A percentile compares a stretch with the other conserved stretches of the same genome.
Conservation (phyloP, 2,329 filamentous ascomycete species). For the Meredithiella fracta region DNA sequence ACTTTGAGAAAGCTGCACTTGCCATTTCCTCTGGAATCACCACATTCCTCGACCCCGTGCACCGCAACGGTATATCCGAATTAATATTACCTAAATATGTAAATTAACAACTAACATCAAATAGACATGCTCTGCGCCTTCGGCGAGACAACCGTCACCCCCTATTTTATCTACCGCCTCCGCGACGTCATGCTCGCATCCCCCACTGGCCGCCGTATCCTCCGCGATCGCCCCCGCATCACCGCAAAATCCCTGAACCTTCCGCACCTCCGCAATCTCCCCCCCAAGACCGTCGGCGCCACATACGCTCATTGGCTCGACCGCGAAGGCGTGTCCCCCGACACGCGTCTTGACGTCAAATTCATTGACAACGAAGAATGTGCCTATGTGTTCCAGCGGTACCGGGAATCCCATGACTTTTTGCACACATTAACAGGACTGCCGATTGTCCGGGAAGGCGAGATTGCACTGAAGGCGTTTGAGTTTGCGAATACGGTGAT, state of each 20-base stretch:
- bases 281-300: slow-evolving; percentile 57
- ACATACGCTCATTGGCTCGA: slow-evolving; percentile 87
- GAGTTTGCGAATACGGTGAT: slow-evolving; percentile 90
- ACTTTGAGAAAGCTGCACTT: slow-evolving; percentile 57
- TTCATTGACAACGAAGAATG: slow-evolving; percentile 94
- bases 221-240: slow-evolving; percentile 77
- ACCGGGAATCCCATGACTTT: slow-evolving; percentile 94
- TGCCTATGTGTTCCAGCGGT: slow-evolving; percentile 96
- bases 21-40: slow-evolving; percentile 46
- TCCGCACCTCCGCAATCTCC: slow-evolving; percentile 52
- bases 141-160: slow-evolving; percentile 87
- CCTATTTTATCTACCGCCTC: slow-evolving; percentile 86
- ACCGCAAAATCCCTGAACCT: slow-evolving; percentile 57
- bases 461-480: slow-evolving; percentile 93
- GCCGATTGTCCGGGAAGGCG: slow-evolving; percentile 83
- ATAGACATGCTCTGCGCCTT: slow-evolving; percentile 81
- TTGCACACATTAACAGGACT: slow-evolving; percentile 89
- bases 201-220: slow-evolving; percentile 74
- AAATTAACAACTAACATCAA: background rate
- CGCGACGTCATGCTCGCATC: slow-evolving; percentile 78
- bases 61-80: slow-evolving; percentile 48
- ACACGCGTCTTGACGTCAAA: slow-evolving; percentile 65
- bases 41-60: slow-evolving; percentile 51
- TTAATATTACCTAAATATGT: background rate
- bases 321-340: slow-evolving; percentile 79